phyloP scores from a whole-genome alignment of 75 land plant species.

The Cryptomeria japonica region DNA sequence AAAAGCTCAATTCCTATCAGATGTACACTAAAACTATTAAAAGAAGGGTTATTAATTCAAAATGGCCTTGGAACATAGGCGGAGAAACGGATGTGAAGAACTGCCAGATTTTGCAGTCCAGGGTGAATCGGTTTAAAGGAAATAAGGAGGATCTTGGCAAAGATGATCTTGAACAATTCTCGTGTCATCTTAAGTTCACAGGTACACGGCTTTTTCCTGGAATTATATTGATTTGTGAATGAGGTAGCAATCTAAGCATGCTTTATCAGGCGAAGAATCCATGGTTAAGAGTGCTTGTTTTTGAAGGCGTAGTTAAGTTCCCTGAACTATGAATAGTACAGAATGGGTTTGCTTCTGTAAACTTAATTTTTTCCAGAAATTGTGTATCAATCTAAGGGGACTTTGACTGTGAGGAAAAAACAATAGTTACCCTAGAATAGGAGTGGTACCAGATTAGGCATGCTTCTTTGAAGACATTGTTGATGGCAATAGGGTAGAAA shows the following conservation, averaged over 20 bases:
- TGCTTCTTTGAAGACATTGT: too few relatives aligned
- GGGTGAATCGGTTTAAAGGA: conserved; percentile 88
- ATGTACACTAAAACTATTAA: not conserved
- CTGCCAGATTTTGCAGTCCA: conserved; percentile 95
- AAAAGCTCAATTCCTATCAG: not conserved
- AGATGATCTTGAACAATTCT: conserved; percentile 58
- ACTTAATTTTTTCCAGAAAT: too few relatives aligned
- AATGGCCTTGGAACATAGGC: conserved; percentile 40
- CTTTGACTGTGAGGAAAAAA: too few relatives aligned
- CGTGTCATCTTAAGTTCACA: conserved; percentile 89
- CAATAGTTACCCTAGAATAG: too few relatives aligned
- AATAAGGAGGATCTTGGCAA: conserved; percentile 59
- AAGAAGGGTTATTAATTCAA: not conserved
- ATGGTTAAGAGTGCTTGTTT: not conserved
- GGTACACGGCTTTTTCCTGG: conserved; percentile 32
- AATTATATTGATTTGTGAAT: not conserved
- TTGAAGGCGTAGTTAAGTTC: not conserved
- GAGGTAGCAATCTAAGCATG: not conserved
- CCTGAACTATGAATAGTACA: not conserved
- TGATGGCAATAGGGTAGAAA: too few relatives aligned
- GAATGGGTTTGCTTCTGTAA: not conserved
- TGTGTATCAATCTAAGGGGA: too few relatives aligned
- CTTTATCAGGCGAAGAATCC: not conserved
- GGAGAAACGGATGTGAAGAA: conserved; percentile 84
- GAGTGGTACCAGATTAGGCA: too few relatives aligned